A percentile compares a stretch with the other conserved stretches of the same genome.
Conservation (phyloP, 2,329 filamentous ascomycete genomes). For the Chaetomium olivaceum region DNA sequence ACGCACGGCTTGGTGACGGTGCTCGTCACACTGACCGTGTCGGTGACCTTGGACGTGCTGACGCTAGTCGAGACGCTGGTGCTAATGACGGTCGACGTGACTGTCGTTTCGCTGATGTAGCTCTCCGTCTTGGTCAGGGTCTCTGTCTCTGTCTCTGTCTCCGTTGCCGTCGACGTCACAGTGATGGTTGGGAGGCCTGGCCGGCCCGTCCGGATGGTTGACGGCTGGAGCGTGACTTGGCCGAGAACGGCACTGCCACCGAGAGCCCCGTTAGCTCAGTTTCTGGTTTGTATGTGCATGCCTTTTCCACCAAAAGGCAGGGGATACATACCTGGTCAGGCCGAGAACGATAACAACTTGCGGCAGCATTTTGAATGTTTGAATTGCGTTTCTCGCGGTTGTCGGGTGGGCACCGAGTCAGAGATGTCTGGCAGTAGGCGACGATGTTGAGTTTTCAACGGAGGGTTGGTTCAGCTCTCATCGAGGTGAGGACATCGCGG, state of each 20-base stretch:
- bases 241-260: slow-evolving; percentile 25
- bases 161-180: slow-evolving; percentile 17
- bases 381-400: neutral
- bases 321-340: slow-evolving; percentile 23
- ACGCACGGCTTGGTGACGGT: slow-evolving; percentile 25
- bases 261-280: neutral
- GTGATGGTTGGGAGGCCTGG: slow-evolving; percentile 17
- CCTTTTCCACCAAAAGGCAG: neutral
- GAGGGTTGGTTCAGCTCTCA: neutral
- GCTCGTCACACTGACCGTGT: slow-evolving; percentile 15
- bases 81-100: slow-evolving; percentile 18
- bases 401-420: neutral
- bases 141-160: slow-evolving; percentile 25
- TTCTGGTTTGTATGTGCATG: neutral
- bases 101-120: slow-evolving; percentile 7
- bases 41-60: slow-evolving; percentile 13
- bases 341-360: slow-evolving; percentile 8
- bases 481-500: slow-evolving; percentile 6
- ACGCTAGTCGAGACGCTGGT: slow-evolving; percentile 18
- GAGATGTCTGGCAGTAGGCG: neutral
- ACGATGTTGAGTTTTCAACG: neutral
- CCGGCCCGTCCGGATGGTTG: slow-evolving; percentile 26
- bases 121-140: slow-evolving; percentile 26
- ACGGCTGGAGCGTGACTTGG: slow-evolving; percentile 31
- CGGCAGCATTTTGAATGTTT: slow-evolving; percentile 26